These are phyloP conservation scores for Penicillium sp. DNA, from an alignment of 2,329 filamentous ascomycete species.

Conservation along the genomic window DNA sequence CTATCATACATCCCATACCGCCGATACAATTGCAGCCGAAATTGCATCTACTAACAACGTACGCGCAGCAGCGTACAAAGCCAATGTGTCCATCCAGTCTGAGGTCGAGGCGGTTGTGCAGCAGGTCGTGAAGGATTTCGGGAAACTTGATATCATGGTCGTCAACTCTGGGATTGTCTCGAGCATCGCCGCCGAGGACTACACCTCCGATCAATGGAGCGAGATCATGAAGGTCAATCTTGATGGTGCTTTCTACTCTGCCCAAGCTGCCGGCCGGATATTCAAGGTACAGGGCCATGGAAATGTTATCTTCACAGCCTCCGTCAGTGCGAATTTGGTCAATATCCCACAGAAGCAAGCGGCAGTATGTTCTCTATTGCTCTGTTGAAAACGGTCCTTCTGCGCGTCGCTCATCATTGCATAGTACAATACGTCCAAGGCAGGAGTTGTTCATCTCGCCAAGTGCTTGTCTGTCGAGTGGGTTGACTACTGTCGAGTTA, in stretches of 20 bases:
- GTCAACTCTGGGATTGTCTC: conserved; percentile 48
- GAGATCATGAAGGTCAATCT: conserved; percentile 43
- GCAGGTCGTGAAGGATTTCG: conserved; percentile 42
- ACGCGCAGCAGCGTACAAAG: conserved; percentile 36
- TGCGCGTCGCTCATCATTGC: neutral
- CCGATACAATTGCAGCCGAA: conserved; percentile 24
- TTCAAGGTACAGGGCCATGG: conserved; percentile 39
- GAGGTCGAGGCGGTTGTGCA: conserved; percentile 36
- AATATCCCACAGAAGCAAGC: conserved; percentile 44
- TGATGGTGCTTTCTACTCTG: conserved; percentile 42
- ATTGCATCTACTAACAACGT: conserved; percentile 31
- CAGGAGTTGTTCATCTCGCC: conserved; percentile 38
- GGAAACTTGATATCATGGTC: conserved; percentile 48
- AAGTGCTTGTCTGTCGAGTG: conserved; percentile 43
- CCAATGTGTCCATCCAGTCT: conserved; percentile 31
- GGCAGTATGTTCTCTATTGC: conserved; percentile 21
- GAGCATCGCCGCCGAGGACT: conserved; percentile 40
- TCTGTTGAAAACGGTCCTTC: neutral
- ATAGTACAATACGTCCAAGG: conserved; percentile 42
- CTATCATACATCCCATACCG: conserved; percentile 33
- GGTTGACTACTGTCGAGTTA: conserved; percentile 43
- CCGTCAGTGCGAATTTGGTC: conserved; percentile 40
- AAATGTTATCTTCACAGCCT: conserved; percentile 43
- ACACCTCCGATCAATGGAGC: conserved; percentile 42
- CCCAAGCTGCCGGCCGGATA: conserved; percentile 39